Conservation (phyloP, 2,329 filamentous ascomycete species). For the Fusarium pseudocircinatum region DNA sequence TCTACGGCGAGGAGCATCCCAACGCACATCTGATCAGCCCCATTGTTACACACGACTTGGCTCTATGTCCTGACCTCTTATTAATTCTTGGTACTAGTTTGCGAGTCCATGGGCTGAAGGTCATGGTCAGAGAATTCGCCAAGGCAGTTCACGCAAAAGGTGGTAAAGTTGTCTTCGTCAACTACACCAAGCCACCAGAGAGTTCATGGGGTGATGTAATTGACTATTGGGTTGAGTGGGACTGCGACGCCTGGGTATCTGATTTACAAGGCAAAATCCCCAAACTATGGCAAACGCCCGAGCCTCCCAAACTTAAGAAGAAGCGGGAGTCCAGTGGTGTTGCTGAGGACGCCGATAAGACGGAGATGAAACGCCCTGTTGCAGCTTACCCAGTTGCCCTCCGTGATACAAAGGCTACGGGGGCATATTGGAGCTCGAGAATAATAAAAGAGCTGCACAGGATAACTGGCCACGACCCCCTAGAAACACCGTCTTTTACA, state of each 20-base stretch:
- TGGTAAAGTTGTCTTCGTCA: slow-evolving; percentile 77
- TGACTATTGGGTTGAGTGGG: slow-evolving; percentile 79
- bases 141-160: slow-evolving; percentile 74
- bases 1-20: slow-evolving; percentile 79
- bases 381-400: slow-evolving; percentile 54
- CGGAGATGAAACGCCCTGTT: slow-evolving; percentile 46
- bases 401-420: slow-evolving; percentile 58
- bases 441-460: slow-evolving; percentile 53
- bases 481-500: slow-evolving; percentile 30
- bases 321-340: slow-evolving; percentile 46
- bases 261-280: slow-evolving; percentile 69
- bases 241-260: slow-evolving; percentile 77
- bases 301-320: slow-evolving; percentile 55
- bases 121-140: slow-evolving; percentile 76
- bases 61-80: slow-evolving; percentile 71
- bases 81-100: slow-evolving; percentile 77
- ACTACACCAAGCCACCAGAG: slow-evolving; percentile 76
- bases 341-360: slow-evolving; percentile 39
- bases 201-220: slow-evolving; percentile 78
- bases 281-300: slow-evolving; percentile 66
- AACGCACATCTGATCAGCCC: slow-evolving; percentile 73
- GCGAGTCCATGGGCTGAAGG: slow-evolving; percentile 75
- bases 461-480: slow-evolving; percentile 44
- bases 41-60: slow-evolving; percentile 74
- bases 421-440: slow-evolving; percentile 56